Evolutionary conservation across 495 filamentous ascomycete species (phyloP), one percentile per base, ranked within the genome.

Genomic region (Podospora pseudocomata): DNA sequence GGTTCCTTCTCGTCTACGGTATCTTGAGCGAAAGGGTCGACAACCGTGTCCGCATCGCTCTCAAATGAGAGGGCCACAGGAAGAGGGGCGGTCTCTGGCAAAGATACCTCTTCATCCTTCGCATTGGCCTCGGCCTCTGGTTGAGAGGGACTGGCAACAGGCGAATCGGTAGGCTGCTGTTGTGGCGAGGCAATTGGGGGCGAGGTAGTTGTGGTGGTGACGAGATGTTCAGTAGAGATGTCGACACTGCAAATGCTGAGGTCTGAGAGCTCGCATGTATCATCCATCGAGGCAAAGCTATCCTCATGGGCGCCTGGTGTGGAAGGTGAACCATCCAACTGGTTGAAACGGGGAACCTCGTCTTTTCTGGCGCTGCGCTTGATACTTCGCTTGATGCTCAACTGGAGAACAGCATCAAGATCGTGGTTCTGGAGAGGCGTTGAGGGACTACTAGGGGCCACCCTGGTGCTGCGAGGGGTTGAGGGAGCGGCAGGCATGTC

Each of bases 161-260:
- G 34, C 28, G 56, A 60, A 30, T 54, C 53, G 13, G 23, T 55
- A 19, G 18, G 23, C 20, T 32, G 26, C 19, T 18, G 59, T 19
- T 59, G 32, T 61, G 66, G 67, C 71, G 68, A 73, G 73, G 73
- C 67, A 73, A 55, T 34, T 15, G 66, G n/a, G 23, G 63, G 68
- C 69, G 71, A 60, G 65, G 55, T 60, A 68, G 63, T 56, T 20
- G 49, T n/a, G n/a, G 20, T 30, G 49, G 44, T 62, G 65, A 20
- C 71, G 30, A 70, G 68, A 68, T 68, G 70, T 64, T 68, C 55
- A 18, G 72, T 62, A 16, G 55, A 26, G 18, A 63, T 18, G 30
- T 60, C 58, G 56, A 6, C 26, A 60, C 56, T 54, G 62, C 26
- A 34, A 53, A 26, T 59, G 54, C 60, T 5, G 16, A 15, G n/a